phyloP scores from a whole-genome alignment of 345 rosid genomes.

The Acer campestre region DNA sequence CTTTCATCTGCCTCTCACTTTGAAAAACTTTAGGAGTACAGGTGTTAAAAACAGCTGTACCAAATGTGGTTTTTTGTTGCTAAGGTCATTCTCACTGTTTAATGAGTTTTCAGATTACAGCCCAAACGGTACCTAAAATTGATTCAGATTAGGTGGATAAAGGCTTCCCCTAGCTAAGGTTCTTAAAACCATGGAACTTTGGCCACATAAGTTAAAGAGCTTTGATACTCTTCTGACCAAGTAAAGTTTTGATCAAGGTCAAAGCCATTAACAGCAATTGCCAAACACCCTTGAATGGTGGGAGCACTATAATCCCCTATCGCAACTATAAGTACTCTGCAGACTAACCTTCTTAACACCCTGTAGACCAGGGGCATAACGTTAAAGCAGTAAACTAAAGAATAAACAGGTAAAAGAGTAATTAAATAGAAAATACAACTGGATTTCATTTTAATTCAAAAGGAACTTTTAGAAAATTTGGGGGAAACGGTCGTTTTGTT shows the following conservation, averaged over 20 bases:
- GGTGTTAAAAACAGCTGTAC: not conserved
- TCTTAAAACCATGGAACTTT: not conserved
- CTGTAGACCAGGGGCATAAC: not conserved
- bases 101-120: not conserved
- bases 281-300: not conserved
- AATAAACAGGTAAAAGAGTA: not conserved
- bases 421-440: not conserved
- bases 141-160: not conserved
- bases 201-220: not conserved
- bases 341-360: not conserved
- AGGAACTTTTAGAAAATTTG: not conserved
- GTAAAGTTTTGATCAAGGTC: not conserved
- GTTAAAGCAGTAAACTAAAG: not conserved
- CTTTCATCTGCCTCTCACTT: not conserved
- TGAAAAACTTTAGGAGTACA: not conserved
- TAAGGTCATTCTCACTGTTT: not conserved
- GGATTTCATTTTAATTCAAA: not conserved
- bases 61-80: slow-evolving; percentile 5
- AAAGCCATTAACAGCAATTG: not conserved
- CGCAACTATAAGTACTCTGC: not conserved
- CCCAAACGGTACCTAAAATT: not conserved
- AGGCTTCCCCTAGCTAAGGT: not conserved
- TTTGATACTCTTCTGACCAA: slow-evolving; percentile 1
- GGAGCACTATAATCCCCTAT: not conserved
- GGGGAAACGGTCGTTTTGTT: not conserved